Percentiles rank a stretch among this genome's conserved stretches.
Evolutionary conservation across 1,284 basidiomycete species (phyloP).

Genomic region (Irpex sp.): DNA sequence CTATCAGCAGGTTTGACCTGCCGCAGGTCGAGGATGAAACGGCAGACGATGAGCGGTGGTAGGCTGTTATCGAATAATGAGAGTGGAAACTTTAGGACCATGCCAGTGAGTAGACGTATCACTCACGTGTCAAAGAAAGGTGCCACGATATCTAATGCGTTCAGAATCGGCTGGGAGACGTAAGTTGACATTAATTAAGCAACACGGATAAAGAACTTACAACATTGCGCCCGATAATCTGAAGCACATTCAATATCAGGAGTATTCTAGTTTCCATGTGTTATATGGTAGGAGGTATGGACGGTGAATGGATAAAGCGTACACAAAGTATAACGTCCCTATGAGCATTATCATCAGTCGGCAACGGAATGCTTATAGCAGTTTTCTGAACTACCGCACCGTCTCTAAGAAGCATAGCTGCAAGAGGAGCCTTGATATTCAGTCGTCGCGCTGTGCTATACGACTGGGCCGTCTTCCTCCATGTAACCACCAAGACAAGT

Average conservation of each 20-base stretch:
- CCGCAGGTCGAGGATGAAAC: background rate
- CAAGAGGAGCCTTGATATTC: background rate
- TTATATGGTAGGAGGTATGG: background rate
- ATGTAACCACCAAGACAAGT: background rate
- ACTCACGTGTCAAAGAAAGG: background rate
- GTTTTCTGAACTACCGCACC: background rate
- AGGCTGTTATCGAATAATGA: background rate
- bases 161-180: background rate
- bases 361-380: background rate
- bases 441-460: background rate
- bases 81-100: background rate
- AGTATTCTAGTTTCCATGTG: background rate
- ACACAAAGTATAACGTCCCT: background rate
- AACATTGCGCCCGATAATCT: background rate
- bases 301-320: background rate
- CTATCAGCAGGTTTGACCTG: background rate
- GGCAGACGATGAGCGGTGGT: background rate
- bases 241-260: background rate
- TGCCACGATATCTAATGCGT: background rate
- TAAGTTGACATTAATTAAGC: background rate
- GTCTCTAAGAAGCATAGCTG: background rate
- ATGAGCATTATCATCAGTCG: background rate
- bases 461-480: background rate
- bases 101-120: background rate
- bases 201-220: background rate